Evolutionary conservation across 2,329 filamentous ascomycete genomes (phyloP).

Genomic region (Huntiella moniliformis): DNA sequence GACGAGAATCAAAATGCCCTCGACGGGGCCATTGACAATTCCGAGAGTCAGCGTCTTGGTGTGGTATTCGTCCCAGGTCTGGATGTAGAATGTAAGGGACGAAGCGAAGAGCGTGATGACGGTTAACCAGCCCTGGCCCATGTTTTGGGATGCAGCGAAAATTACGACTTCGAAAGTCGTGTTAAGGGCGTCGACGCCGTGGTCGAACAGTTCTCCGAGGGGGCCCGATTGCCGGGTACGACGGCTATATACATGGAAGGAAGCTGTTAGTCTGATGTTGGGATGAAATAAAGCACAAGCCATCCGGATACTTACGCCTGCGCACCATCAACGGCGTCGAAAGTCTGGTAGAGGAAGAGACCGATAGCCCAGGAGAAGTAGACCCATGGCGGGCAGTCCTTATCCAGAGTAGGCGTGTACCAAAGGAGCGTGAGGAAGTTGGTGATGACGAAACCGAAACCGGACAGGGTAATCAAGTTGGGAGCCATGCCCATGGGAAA

Average conservation of each 20-base stretch:
- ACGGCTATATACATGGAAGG: conserved; percentile 31
- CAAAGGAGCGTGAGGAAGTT: conserved; percentile 87
- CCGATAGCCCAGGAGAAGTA: conserved; percentile 83
- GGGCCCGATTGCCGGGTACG: conserved; percentile 85
- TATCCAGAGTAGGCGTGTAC: conserved; percentile 88
- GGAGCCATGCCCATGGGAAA: conserved; percentile 94
- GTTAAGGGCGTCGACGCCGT: conserved; percentile 92
- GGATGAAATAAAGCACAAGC: background rate
- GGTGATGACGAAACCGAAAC: conserved; percentile 72
- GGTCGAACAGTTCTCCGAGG: conserved; percentile 89
- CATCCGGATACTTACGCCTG: conserved; percentile 52
- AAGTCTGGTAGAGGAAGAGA: conserved; percentile 91
- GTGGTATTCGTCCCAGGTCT: conserved; percentile 99
- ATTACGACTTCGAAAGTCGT: conserved; percentile 84
- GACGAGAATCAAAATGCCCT: conserved; percentile 75
- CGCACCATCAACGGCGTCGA: conserved; percentile 87
- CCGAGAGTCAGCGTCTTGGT: conserved; percentile 89
- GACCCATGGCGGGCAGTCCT: conserved; percentile 87
- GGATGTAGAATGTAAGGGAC: conserved; percentile 90
- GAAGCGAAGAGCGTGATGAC: conserved; percentile 67
- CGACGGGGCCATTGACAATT: conserved; percentile 81
- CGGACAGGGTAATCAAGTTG: conserved; percentile 72
- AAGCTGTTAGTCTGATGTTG: background rate
- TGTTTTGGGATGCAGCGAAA: conserved; percentile 80
- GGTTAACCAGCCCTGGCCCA: conserved; percentile 83